Evolutionary conservation across 2,329 filamentous ascomycete genomes (phyloP), one percentile per base, ranked within the genome.

Genomic region (Pseudogymnoascus sp.): DNA sequence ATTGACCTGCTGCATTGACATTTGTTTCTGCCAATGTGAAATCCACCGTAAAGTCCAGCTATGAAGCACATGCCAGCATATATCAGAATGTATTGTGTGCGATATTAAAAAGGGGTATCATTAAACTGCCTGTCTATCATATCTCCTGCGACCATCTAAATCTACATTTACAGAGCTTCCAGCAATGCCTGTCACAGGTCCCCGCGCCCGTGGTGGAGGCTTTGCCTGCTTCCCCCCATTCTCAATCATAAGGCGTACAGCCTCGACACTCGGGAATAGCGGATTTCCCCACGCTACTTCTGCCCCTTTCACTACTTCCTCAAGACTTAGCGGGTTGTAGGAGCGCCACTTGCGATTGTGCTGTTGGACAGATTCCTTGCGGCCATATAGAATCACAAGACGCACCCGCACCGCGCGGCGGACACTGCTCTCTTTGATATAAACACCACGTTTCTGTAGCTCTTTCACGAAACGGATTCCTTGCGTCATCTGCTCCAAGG

Each of bases 381-480:
- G 67, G 1, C 72, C 70, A 53, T 68, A 72, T 9, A 70, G 69
- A 12, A 63, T 64, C 18, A 71, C 49, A 6, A 73, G 63, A 14
- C 72, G 70, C 40, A 69, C 53, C 21, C 70, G 62, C 9, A 72
- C 64, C 3, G 68, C 69, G 59, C 53, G 65, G 28, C 64, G 63
- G 28, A 70, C 65, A 16, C 43, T 37, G 16, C 34, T 60, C 18
- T 60, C 59, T 42, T 60, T 60, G 8, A 60, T 12, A 14, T 38
- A 60, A 28, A 60, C 59, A 3, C 67, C 67, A 7, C 49, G 43
- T n/a, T 65, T 59, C 38, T 66, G 56, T 3, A 74, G 68, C 16
- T 66, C 42, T 49, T 67, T 68, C 16, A 74, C 53, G 3, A 73
- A 63, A 5, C 31, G 36, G 25, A 74, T 69, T 5, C 72, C 72